These are phyloP conservation scores for Corynespora cassiicola DNA, from an alignment of 2,329 filamentous ascomycete species.

Conservation along the genomic window DNA sequence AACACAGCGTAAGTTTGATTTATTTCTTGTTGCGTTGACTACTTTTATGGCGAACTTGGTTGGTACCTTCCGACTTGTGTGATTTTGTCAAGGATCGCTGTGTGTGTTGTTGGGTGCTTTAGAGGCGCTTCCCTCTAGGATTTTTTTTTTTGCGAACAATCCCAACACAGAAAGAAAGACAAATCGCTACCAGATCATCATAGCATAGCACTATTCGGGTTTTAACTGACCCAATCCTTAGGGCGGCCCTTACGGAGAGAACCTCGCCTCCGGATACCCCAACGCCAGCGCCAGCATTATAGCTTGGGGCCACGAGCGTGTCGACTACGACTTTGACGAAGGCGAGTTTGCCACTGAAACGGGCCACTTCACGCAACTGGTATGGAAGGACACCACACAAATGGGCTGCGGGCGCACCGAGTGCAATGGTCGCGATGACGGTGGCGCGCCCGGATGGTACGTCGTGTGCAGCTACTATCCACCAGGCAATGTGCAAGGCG, in stretches of 20 bases:
- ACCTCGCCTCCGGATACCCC: constrained; percentile 71
- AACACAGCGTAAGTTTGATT: constrained; percentile 56
- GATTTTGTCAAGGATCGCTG: too few species aligned
- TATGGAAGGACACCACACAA: constrained; percentile 28
- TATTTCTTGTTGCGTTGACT: constrained; percentile 4
- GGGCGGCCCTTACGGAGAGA: constrained; percentile 74
- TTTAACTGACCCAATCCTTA: constrained; percentile 28
- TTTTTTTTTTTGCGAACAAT: not conserved
- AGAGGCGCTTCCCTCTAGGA: too few species aligned
- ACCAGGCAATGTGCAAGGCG: constrained; percentile 42
- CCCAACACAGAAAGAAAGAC: too few species aligned
- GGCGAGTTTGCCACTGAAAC: constrained; percentile 62
- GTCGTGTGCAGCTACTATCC: constrained; percentile 49
- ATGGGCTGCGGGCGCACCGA: constrained; percentile 28
- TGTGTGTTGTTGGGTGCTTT: too few species aligned
- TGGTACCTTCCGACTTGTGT: too few species aligned
- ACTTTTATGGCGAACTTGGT: too few species aligned
- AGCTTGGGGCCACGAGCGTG: constrained; percentile 69
- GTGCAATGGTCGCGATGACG: constrained; percentile 18
- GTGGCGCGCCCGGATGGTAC: constrained; percentile 29
- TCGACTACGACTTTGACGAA: constrained; percentile 64
- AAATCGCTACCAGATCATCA: too few species aligned
- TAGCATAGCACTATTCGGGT: too few species aligned
- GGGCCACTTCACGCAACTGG: constrained; percentile 37
- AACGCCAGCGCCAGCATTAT: constrained; percentile 67